Percentiles rank a stretch among this genome's conserved stretches.
Conservation (phyloP, 2,329 filamentous ascomycete species). For the Phymatotrichopsis omnivora region DNA sequence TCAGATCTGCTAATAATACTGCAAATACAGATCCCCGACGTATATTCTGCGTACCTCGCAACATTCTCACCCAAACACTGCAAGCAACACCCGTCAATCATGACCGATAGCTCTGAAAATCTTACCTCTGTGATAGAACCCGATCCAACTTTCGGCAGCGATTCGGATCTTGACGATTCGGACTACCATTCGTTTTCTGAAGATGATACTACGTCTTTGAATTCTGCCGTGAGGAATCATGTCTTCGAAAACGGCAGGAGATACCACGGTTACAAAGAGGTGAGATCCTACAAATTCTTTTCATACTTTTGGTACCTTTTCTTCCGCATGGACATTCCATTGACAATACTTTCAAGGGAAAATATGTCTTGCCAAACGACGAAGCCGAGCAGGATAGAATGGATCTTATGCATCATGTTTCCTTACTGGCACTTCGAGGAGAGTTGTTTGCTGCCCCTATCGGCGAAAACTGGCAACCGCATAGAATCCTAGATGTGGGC, state of each 20-base stretch:
- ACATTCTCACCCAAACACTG: too few species aligned
- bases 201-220: constrained; percentile 34
- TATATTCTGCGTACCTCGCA: too few species aligned
- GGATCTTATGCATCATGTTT: constrained; percentile 23
- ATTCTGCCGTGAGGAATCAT: constrained; percentile 40
- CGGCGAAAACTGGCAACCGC: constrained; percentile 18
- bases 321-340: too few species aligned
- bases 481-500: constrained; percentile 47
- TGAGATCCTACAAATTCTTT: too few species aligned
- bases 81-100: too few species aligned
- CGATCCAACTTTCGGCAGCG: too few species aligned
- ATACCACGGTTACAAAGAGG: constrained; percentile 37
- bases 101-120: too few species aligned
- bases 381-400: constrained; percentile 29
- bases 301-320: too few species aligned
- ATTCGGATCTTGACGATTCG: background rate
- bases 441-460: constrained; percentile 42
- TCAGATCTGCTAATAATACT: too few species aligned
- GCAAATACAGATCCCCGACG: too few species aligned
- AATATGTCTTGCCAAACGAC: constrained; percentile 23
- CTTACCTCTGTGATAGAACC: too few species aligned
- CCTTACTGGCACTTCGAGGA: constrained; percentile 39
- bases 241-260: constrained; percentile 42
- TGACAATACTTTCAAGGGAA: constrained; percentile 8
- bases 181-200: constrained; percentile 3